phyloP scores from a whole-genome alignment of 371 early-diverging fungal genomes.

The Mucor piriformis region DNA sequence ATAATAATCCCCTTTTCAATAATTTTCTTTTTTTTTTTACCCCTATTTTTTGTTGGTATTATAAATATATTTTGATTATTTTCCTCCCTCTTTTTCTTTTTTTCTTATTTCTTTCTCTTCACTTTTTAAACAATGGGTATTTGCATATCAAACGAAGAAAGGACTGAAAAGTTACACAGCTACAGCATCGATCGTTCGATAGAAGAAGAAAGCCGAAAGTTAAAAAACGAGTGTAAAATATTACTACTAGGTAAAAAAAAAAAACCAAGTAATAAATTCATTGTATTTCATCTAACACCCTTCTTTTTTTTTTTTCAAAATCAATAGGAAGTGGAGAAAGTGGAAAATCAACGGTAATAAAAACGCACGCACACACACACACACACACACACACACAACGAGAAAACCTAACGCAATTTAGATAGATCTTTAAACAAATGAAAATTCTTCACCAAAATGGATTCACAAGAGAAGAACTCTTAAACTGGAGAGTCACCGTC shows the following conservation, averaged over 20 bases:
- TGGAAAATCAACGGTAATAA: constrained; percentile 83
- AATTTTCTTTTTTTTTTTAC: constrained; percentile 12
- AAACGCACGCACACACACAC: too few species aligned
- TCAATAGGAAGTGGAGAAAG: constrained; percentile 82
- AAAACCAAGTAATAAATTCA: background rate
- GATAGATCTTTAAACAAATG: constrained; percentile 80
- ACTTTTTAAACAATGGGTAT: constrained; percentile 55
- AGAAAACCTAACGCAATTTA: background rate
- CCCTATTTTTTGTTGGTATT: constrained; percentile 18
- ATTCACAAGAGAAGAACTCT: constrained; percentile 79
- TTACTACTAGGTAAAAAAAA: constrained; percentile 63
- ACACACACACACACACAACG: too few species aligned
- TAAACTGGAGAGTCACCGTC: constrained; percentile 73
- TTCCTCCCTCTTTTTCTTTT: constrained; percentile 10
- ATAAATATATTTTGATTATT: constrained; percentile 18
- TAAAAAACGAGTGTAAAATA: constrained; percentile 72
- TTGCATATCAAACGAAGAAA: constrained; percentile 70
- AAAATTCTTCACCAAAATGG: constrained; percentile 91
- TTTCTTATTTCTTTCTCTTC: constrained; percentile 10
- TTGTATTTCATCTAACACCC: background rate
- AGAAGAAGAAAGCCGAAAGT: constrained; percentile 52
- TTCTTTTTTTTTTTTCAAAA: background rate
- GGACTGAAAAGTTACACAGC: constrained; percentile 57
- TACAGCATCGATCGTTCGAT: constrained; percentile 62
- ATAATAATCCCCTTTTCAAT: constrained; percentile 2